These are phyloP conservation scores for Fraxinus pennsylvanica DNA, from an alignment of 257 asterid species.

Conservation along the genomic window DNA sequence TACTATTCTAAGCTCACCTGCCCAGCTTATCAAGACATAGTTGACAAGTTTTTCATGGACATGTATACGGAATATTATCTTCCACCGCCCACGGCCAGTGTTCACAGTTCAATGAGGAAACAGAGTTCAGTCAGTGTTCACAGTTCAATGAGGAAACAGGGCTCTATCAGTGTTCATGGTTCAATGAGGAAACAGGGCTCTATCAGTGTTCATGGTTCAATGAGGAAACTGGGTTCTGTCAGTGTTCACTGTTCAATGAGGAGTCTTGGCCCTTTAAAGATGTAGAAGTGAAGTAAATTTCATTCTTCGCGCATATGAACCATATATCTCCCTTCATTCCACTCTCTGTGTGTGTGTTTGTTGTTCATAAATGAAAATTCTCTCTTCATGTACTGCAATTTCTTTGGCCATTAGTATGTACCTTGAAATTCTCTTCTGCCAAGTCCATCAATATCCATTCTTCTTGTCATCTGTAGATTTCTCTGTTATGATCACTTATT, in stretches of 20 bases:
- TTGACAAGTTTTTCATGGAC: conserved; percentile 64
- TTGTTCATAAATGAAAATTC: not conserved
- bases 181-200: conserved; percentile 46
- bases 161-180: conserved; percentile 34
- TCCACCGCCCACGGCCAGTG: conserved; percentile 39
- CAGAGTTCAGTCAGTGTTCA: conserved; percentile 38
- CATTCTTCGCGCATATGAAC: conserved; percentile 7
- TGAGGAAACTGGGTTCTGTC: conserved; percentile 40
- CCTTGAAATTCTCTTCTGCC: not conserved
- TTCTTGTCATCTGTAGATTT: not conserved
- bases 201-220: conserved; percentile 39
- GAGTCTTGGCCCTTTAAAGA: conserved; percentile 68
- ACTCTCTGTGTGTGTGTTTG: not conserved
- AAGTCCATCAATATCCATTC: conserved; percentile 1
- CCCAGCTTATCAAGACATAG: conserved; percentile 62
- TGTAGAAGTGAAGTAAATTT: conserved; percentile 26
- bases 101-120: conserved; percentile 53
- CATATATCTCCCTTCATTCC: conserved; percentile 14
- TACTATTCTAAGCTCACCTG: conserved; percentile 65
- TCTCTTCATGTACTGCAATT: not conserved
- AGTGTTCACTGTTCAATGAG: conserved; percentile 51
- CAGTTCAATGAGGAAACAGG: conserved; percentile 46
- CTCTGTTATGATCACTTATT: not conserved
- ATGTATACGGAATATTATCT: conserved; percentile 40
- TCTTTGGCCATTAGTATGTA: conserved; percentile 23